Conservation (phyloP, 2,329 filamentous ascomycete genomes). For the Fonsecaea monophora region DNA sequence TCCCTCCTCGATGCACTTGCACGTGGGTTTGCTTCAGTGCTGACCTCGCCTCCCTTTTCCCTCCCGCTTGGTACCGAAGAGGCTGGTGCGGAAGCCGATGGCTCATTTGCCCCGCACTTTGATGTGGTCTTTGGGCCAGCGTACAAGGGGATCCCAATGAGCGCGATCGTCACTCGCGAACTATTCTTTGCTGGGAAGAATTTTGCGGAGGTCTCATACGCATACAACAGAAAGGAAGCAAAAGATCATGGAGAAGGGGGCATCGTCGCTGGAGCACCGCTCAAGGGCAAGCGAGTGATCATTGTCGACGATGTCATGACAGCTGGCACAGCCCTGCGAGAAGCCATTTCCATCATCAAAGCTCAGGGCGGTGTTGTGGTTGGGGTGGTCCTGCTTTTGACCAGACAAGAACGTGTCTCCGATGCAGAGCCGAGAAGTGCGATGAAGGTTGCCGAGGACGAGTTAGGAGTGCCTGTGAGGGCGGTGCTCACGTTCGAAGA, state of each 20-base stretch:
- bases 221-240: constrained; percentile 94
- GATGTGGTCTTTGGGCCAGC: constrained; percentile 90
- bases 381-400: constrained; percentile 86
- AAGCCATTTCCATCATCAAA: constrained; percentile 88
- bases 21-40: constrained; percentile 75
- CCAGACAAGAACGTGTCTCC: constrained; percentile 69
- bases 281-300: constrained; percentile 84
- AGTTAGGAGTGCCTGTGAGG: constrained; percentile 82
- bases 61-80: constrained; percentile 43
- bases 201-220: constrained; percentile 68
- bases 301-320: constrained; percentile 98
- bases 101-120: constrained; percentile 59
- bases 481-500: constrained; percentile 85
- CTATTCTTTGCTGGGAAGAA: constrained; percentile 71
- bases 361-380: constrained; percentile 83
- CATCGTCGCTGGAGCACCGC: constrained; percentile 83
- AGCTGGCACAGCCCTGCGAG: constrained; percentile 89
- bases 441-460: constrained; percentile 82
- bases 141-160: constrained; percentile 97
- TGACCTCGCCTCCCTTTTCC: constrained; percentile 56
- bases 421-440: constrained; percentile 77
- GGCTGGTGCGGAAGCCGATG: constrained; percentile 33
- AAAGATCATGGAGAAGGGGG: constrained; percentile 97
- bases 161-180: constrained; percentile 76
- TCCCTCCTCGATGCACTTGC: constrained; percentile 78